phyloP scores from a whole-genome alignment of 768 basidiomycete genomes.

The Russula sp. region DNA sequence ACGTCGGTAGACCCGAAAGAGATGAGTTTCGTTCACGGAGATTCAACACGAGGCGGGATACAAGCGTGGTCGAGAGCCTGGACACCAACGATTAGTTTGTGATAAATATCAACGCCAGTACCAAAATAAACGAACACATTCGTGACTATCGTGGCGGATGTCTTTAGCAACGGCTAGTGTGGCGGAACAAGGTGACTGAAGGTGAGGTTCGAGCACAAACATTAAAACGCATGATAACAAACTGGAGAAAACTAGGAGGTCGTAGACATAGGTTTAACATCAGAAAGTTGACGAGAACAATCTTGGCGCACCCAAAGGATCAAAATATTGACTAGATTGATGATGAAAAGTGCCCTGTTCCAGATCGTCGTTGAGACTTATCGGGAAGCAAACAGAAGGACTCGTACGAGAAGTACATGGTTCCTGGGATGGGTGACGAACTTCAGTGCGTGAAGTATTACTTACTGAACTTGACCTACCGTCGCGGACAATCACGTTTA shows the following conservation, averaged over 20 bases:
- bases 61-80: conserved; percentile 6
- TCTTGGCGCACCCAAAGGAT: background rate
- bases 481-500: conserved; percentile 10
- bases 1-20: background rate
- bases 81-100: background rate
- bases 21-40: background rate
- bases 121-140: conserved; percentile 10
- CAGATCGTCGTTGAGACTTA: background rate
- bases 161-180: background rate
- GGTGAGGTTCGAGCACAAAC: background rate
- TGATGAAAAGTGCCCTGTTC: conserved; percentile 1
- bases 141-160: background rate
- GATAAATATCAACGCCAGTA: too few species aligned
- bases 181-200: background rate
- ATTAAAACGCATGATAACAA: background rate
- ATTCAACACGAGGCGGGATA: conserved; percentile 13
- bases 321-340: conserved; percentile 9
- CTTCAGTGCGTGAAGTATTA: background rate
- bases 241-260: conserved; percentile 2
- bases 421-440: background rate
- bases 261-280: background rate
- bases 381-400: background rate
- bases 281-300: background rate
- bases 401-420: conserved; percentile 12
- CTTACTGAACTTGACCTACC: background rate